A percentile compares a stretch with the other conserved stretches of the same genome.
phyloP scores from a whole-genome alignment of 805 yeast genomes.

The Yamadazyma paraphyllophila region DNA sequence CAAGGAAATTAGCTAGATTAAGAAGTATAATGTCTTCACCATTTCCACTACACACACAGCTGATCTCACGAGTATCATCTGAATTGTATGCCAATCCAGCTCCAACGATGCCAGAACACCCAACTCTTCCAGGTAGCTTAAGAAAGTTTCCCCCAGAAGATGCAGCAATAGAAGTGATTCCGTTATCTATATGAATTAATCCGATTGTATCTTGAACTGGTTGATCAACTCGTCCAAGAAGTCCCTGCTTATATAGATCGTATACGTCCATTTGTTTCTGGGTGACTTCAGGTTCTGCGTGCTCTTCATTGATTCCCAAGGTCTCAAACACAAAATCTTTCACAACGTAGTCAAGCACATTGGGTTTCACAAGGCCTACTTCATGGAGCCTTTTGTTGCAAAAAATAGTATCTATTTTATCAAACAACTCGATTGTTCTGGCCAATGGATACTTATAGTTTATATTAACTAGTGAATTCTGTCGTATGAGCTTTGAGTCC shows the following conservation, averaged over 20 bases:
- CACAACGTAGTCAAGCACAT: constrained; percentile 20
- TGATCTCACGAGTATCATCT: constrained; percentile 21
- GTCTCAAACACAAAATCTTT: constrained; percentile 5
- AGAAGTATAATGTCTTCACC: constrained; percentile 53
- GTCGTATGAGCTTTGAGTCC: constrained; percentile 6
- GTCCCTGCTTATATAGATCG: constrained; percentile 9
- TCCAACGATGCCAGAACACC: constrained; percentile 55
- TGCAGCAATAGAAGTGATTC: constrained; percentile 25
- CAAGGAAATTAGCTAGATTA: constrained; percentile 36
- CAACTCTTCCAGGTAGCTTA: constrained; percentile 48
- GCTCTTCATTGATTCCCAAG: constrained; percentile 3
- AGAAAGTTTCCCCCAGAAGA: constrained; percentile 58
- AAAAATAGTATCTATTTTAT: constrained; percentile 22
- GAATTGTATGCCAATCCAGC: constrained; percentile 34
- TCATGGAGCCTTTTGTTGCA: constrained; percentile 8
- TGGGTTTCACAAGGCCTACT: constrained; percentile 36
- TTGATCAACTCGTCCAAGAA: constrained; percentile 1
- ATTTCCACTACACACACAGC: constrained; percentile 50
- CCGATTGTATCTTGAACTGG: constrained; percentile 48
- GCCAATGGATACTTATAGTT: constrained; percentile 27
- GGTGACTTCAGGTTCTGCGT: not conserved
- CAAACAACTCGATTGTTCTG: constrained; percentile 23
- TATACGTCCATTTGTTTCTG: constrained; percentile 5
- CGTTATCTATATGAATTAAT: constrained; percentile 20
- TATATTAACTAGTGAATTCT: constrained; percentile 19